Evolutionary conservation across 345 rosid species (phyloP).

Genomic region (Adansonia digitata): DNA sequence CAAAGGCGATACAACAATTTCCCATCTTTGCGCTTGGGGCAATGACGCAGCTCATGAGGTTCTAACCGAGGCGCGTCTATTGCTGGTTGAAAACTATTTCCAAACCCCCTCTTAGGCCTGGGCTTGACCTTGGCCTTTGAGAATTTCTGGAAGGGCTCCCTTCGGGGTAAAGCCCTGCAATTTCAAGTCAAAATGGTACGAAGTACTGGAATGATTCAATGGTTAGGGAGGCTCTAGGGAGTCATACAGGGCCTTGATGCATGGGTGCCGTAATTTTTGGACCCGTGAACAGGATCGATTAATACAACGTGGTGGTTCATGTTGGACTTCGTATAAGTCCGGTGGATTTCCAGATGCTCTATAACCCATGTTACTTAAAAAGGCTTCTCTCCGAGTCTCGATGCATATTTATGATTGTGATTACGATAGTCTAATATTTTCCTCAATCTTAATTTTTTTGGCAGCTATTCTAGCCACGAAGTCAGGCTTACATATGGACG

Average conservation of each 20-base stretch:
- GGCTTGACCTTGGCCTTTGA: slow-evolving; percentile 23
- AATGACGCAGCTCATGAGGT: slow-evolving; percentile 35
- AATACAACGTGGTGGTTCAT: too few relatives aligned
- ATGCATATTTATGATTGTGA: background rate
- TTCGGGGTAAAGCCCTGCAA: slow-evolving; percentile 14
- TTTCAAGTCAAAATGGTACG: background rate
- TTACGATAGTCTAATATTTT: background rate
- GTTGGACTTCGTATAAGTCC: too few relatives aligned
- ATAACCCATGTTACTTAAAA: background rate
- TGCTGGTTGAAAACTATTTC: slow-evolving; percentile 43
- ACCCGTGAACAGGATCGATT: too few relatives aligned
- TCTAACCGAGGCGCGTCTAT: slow-evolving; percentile 33
- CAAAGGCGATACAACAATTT: background rate
- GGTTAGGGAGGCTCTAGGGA: too few relatives aligned
- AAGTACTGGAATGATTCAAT: too few relatives aligned
- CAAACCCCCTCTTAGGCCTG: slow-evolving; percentile 33
- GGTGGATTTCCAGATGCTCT: background rate
- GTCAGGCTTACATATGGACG: background rate
- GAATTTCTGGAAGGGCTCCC: slow-evolving; percentile 46
- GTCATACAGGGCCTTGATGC: too few relatives aligned
- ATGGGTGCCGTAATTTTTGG: too few relatives aligned
- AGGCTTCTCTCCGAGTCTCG: too few relatives aligned
- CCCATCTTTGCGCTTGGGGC: slow-evolving; percentile 26
- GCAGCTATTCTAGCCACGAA: background rate
- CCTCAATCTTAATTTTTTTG: background rate